These are phyloP conservation scores for Phyllosticta ampelicida DNA, from an alignment of 2,329 filamentous ascomycete species.

Conservation along the genomic window DNA sequence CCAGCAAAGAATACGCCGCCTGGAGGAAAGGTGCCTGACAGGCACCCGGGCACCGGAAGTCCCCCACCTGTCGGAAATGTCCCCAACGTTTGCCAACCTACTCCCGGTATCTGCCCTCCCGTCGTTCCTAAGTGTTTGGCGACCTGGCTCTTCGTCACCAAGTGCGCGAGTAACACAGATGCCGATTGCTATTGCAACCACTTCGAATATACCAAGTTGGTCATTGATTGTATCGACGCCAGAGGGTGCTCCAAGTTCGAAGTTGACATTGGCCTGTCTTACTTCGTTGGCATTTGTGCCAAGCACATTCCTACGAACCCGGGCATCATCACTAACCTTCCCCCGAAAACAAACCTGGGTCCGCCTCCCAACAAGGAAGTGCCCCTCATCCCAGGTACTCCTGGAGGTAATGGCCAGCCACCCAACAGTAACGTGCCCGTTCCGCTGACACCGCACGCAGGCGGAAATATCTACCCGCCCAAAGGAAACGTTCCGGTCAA, in stretches of 20 bases:
- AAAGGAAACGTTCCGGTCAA: no score
- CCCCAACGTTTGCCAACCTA: neutral
- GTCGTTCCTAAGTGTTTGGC: constrained; percentile 83
- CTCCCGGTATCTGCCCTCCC: constrained; percentile 42
- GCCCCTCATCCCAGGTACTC: neutral
- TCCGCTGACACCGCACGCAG: neutral
- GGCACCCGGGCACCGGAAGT: no score
- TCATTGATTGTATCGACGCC: constrained; percentile 72
- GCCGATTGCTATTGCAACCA: constrained; percentile 78
- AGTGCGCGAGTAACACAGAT: constrained; percentile 79
- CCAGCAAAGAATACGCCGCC: no score
- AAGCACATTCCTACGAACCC: constrained; percentile 65
- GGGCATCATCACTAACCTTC: constrained; percentile 68
- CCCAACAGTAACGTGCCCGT: neutral
- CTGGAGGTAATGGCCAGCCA: neutral
- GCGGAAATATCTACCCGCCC: no score
- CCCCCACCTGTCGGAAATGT: no score
- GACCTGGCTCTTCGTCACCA: constrained; percentile 66
- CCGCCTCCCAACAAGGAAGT: constrained; percentile 37
- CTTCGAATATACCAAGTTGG: constrained; percentile 60
- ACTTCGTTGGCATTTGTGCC: constrained; percentile 88
- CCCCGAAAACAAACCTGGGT: constrained; percentile 42
- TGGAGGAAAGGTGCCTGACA: no score
- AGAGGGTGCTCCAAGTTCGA: constrained; percentile 58
- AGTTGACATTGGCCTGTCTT: constrained; percentile 61